A percentile compares a stretch with the other conserved stretches of the same genome.
Evolutionary conservation across 73 alveolate species (phyloP).

Genomic region (Tetrahymena borealis): DNA sequence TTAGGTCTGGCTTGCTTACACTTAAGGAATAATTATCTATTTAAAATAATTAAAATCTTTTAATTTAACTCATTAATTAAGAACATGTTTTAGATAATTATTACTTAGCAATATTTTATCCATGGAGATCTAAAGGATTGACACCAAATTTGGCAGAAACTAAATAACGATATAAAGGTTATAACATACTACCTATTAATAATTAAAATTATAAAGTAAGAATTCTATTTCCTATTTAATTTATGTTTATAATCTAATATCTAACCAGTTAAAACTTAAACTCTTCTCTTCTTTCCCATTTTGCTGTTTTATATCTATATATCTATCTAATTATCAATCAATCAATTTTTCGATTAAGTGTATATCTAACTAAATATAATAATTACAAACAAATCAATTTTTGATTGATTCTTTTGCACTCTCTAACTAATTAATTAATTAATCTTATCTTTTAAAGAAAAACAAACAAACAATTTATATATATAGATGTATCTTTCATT

Average conservation of each 20-base stretch:
- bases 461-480: too few relatives aligned
- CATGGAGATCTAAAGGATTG: neutral
- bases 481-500: too few relatives aligned
- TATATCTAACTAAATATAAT: too few relatives aligned
- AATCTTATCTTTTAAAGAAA: too few relatives aligned
- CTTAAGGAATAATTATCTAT: neutral
- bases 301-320: neutral
- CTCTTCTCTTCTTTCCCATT: conserved; percentile 1
- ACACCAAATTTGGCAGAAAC: neutral
- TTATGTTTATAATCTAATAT: neutral
- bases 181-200: neutral
- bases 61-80: too few relatives aligned
- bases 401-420: too few relatives aligned
- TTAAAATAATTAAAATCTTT: neutral
- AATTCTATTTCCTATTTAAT: neutral
- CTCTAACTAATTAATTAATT: too few relatives aligned
- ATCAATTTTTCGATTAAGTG: too few relatives aligned
- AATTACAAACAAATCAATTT: neutral
- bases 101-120: neutral
- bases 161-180: neutral
- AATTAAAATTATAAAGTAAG: neutral
- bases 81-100: neutral
- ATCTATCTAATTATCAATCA: neutral
- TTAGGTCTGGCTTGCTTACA: neutral
- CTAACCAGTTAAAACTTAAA: neutral